Conservation (phyloP, 768 basidiomycete genomes). For the Phanerodontia chrysosporium region DNA sequence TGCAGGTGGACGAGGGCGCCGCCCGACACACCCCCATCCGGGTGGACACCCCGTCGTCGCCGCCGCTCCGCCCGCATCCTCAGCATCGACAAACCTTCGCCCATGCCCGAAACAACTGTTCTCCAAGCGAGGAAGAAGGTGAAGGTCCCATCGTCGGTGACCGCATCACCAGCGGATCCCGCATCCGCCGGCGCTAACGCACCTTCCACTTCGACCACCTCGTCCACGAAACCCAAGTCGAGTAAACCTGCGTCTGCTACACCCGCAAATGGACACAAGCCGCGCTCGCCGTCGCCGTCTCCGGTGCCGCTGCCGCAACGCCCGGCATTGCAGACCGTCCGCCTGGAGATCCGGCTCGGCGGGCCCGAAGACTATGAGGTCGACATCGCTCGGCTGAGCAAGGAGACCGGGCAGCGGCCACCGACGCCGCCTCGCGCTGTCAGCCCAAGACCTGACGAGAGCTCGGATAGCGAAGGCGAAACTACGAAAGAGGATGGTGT, state of each 20-base stretch:
- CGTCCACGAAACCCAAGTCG: neutral
- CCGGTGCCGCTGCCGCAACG: constrained; percentile 43
- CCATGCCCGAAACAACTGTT: constrained; percentile 1
- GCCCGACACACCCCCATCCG: constrained; percentile 17
- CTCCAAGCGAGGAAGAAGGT: constrained; percentile 14
- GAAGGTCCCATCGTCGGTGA: constrained; percentile 22
- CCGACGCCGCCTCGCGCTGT: constrained; percentile 46
- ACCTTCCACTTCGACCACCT: neutral
- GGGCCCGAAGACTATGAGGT: constrained; percentile 76
- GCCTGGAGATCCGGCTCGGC: constrained; percentile 65
- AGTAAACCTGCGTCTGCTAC: constrained; percentile 51
- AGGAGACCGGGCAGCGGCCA: constrained; percentile 60
- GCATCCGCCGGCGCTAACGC: constrained; percentile 3
- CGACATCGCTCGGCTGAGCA: constrained; percentile 54
- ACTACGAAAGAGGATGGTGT: constrained; percentile 32
- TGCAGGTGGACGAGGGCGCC: constrained; percentile 12
- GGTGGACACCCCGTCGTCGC: constrained; percentile 14
- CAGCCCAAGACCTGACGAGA: constrained; percentile 47
- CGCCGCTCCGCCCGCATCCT: neutral
- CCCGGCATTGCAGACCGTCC: constrained; percentile 56
- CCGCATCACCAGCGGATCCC: constrained; percentile 24
- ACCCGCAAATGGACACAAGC: constrained; percentile 26
- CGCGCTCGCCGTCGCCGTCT: constrained; percentile 54
- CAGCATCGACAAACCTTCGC: neutral
- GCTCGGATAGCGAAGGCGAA: constrained; percentile 44